Percentiles rank a stretch among this genome's conserved stretches.
These are phyloP conservation scores for Daldinia eschscholtzii DNA, from an alignment of 2,329 filamentous ascomycete species.

Conservation along the genomic window DNA sequence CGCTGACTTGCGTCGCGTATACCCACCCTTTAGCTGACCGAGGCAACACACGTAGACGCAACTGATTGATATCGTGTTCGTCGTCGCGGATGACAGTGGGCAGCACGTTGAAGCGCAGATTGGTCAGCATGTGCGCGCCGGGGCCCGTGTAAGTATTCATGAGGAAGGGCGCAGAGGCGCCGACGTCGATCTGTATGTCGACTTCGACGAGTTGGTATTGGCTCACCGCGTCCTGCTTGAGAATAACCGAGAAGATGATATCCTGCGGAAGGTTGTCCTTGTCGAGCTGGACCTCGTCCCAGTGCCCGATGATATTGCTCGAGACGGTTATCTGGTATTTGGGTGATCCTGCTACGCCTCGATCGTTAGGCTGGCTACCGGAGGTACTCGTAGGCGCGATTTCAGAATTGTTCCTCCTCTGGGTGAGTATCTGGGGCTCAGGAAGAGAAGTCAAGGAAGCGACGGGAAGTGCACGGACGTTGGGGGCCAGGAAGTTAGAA, in stretches of 20 bases:
- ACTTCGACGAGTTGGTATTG: slow-evolving; percentile 12
- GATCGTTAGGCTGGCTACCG: background rate
- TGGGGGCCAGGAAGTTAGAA: slow-evolving; percentile 3
- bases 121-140: slow-evolving; percentile 20
- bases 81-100: background rate
- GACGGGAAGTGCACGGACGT: background rate
- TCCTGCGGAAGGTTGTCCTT: background rate
- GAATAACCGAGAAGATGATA: background rate
- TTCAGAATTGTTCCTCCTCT: background rate
- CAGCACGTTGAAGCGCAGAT: slow-evolving; percentile 26
- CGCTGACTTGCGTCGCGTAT: background rate
- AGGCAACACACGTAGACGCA: background rate
- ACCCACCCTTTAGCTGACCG: background rate
- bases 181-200: background rate
- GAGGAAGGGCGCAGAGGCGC: background rate
- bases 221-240: slow-evolving; percentile 1
- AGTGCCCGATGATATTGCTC: background rate
- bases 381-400: background rate
- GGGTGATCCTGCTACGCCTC: background rate
- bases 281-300: background rate
- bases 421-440: background rate
- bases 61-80: background rate
- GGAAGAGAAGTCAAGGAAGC: slow-evolving; percentile 2
- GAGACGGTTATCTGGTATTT: slow-evolving; percentile 1
- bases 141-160: slow-evolving; percentile 18